Evolutionary conservation across 2,329 filamentous ascomycete genomes (phyloP).

Genomic region (Ascocoryne sarcoides): DNA sequence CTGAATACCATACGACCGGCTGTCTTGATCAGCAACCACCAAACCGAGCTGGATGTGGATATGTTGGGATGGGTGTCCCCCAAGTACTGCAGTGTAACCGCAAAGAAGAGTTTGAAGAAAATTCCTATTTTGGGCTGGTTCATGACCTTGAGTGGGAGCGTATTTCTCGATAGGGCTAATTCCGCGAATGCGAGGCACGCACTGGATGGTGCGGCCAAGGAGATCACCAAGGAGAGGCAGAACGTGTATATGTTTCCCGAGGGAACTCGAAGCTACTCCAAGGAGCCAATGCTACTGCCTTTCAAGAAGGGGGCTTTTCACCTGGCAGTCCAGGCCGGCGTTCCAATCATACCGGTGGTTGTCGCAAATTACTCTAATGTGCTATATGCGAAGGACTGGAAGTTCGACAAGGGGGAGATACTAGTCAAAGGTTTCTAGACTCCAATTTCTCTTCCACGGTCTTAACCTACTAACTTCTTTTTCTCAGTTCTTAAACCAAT

Average conservation of each 20-base stretch:
- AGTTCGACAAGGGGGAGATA: conserved; percentile 61
- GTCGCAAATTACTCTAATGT: conserved; percentile 72
- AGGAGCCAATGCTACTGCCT: conserved; percentile 73
- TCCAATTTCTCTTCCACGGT: conserved; percentile 18
- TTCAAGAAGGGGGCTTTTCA: conserved; percentile 99
- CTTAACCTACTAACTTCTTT: conserved; percentile 9
- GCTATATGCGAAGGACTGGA: conserved; percentile 52
- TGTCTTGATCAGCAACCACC: conserved; percentile 91
- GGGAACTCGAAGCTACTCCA: conserved; percentile 83
- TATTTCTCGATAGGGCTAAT: conserved; percentile 93
- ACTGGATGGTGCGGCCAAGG: conserved; percentile 72
- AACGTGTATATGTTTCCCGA: conserved; percentile 85
- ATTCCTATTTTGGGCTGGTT: conserved; percentile 91
- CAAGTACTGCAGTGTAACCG: conserved; percentile 83
- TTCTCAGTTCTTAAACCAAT: conserved; percentile 68
- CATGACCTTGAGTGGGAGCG: conserved; percentile 76
- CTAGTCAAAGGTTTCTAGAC: conserved; percentile 73
- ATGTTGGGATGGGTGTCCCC: conserved; percentile 88
- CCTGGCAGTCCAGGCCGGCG: conserved; percentile 84
- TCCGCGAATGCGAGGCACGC: conserved; percentile 72
- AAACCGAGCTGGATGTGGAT: conserved; percentile 89
- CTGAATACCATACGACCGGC: conserved; percentile 58
- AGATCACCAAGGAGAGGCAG: conserved; percentile 66
- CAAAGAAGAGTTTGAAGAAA: conserved; percentile 74
- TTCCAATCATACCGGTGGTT: conserved; percentile 82